phyloP scores from a whole-genome alignment of 2,329 filamentous ascomycete species.

The Clonostachys sp. region DNA sequence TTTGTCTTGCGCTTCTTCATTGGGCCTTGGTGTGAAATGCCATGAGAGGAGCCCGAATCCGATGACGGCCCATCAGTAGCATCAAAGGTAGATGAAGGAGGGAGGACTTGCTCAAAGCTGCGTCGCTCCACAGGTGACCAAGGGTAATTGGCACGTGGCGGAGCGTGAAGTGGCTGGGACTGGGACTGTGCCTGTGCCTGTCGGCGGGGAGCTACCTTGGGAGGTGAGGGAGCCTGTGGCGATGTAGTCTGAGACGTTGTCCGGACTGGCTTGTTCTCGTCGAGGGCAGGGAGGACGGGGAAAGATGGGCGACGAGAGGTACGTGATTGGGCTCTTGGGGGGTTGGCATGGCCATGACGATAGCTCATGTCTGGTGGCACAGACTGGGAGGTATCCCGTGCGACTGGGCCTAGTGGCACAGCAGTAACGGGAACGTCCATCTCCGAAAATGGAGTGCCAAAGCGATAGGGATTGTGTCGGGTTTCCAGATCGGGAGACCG shows the following conservation, averaged over 20 bases:
- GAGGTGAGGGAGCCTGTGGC: slow-evolving; percentile 19
- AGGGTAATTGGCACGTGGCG: slow-evolving; percentile 50
- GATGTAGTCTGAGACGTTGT: slow-evolving; percentile 20
- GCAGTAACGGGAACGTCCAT: slow-evolving; percentile 82
- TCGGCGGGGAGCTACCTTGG: slow-evolving; percentile 20
- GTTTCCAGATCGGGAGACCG: slow-evolving; percentile 54
- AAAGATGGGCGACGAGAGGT: slow-evolving; percentile 65
- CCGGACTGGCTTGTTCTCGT: slow-evolving; percentile 54
- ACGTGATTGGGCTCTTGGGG: slow-evolving; percentile 45
- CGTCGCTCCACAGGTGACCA: slow-evolving; percentile 46
- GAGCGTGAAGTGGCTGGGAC: slow-evolving; percentile 39
- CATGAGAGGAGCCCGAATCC: slow-evolving; percentile 31
- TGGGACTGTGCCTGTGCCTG: slow-evolving; percentile 15
- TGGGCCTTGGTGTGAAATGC: slow-evolving; percentile 71
- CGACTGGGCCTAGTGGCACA: slow-evolving; percentile 64
- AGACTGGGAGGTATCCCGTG: slow-evolving; percentile 79
- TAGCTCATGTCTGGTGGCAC: slow-evolving; percentile 93
- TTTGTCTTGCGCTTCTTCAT: slow-evolving; percentile 93
- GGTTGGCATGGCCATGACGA: slow-evolving; percentile 35
- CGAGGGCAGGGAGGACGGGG: slow-evolving; percentile 62
- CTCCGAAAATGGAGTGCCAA: slow-evolving; percentile 85
- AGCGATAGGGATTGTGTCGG: slow-evolving; percentile 60
- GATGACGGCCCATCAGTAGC: slow-evolving; percentile 12
- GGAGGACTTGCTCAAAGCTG: slow-evolving; percentile 11
- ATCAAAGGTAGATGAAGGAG: background rate